phyloP scores from a whole-genome alignment of 1,284 basidiomycete species.

The Ceratobasidium sp. region DNA sequence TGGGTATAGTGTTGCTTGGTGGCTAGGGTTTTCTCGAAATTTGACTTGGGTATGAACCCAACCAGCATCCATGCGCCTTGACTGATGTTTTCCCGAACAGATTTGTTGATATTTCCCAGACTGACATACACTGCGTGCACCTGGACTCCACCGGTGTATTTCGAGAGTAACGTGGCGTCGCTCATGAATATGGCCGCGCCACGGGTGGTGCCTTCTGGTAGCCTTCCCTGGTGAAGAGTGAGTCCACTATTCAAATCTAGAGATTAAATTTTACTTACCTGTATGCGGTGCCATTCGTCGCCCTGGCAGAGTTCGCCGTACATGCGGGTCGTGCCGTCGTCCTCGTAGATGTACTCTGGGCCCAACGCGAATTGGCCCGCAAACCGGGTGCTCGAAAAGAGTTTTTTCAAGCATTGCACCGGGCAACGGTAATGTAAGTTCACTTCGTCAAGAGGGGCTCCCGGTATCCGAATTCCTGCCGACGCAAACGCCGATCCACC shows the following conservation, averaged over 20 bases:
- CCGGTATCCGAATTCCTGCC: no score
- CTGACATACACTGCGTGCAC: slow-evolving; percentile 34
- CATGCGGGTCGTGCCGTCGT: neutral
- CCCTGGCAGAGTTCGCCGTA: slow-evolving; percentile 1
- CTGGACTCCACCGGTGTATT: slow-evolving; percentile 25
- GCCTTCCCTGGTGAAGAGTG: slow-evolving; percentile 13
- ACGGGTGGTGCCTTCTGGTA: slow-evolving; percentile 20
- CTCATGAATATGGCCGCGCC: slow-evolving; percentile 14
- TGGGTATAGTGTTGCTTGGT: slow-evolving; percentile 9
- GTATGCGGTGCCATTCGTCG: neutral
- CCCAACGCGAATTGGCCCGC: slow-evolving; percentile 6
- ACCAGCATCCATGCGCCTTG: slow-evolving; percentile 33
- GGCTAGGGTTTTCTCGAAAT: slow-evolving; percentile 11
- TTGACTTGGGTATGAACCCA: slow-evolving; percentile 38
- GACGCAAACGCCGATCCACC: no score
- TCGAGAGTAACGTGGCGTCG: slow-evolving; percentile 25
- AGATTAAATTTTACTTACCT: slow-evolving; percentile 6
- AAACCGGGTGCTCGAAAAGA: slow-evolving; percentile 10
- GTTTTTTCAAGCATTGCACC: neutral
- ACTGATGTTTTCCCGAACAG: slow-evolving; percentile 23
- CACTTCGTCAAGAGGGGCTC: neutral
- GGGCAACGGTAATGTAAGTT: neutral
- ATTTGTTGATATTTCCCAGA: slow-evolving; percentile 29
- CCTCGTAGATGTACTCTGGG: neutral
- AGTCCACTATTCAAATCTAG: neutral